Evolutionary conservation across 1,139 yeast species (phyloP).

Genomic region (Debaryomyces sp.): DNA sequence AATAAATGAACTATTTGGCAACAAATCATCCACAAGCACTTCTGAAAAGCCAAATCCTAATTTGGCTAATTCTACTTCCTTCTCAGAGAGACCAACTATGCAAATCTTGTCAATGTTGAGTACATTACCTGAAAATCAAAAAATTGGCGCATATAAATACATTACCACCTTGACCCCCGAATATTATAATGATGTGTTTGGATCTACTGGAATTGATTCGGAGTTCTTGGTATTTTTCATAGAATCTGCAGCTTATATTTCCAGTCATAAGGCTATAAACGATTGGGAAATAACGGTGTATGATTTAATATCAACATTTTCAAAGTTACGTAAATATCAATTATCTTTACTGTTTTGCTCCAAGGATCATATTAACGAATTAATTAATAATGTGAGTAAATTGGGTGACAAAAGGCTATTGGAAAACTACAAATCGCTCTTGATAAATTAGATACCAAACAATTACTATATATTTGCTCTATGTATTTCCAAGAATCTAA

Average conservation of each 20-base stretch:
- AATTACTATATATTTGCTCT: neutral
- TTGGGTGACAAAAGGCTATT: slow-evolving; percentile 3
- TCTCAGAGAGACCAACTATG: slow-evolving; percentile 32
- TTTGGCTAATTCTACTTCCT: neutral
- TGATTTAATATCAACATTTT: slow-evolving; percentile 20
- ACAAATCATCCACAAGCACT: neutral
- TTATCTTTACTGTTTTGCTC: slow-evolving; percentile 27
- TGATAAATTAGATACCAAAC: neutral
- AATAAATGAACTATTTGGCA: slow-evolving; percentile 15
- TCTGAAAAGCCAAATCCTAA: neutral
- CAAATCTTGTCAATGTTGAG: slow-evolving; percentile 31
- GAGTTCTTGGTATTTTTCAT: slow-evolving; percentile 56
- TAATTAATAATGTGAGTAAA: slow-evolving; percentile 3
- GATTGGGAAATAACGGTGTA: slow-evolving; percentile 23
- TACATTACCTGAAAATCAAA: slow-evolving; percentile 29
- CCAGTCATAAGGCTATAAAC: slow-evolving; percentile 17
- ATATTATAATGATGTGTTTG: slow-evolving; percentile 38
- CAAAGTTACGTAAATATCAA: slow-evolving; percentile 27
- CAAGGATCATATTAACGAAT: slow-evolving; percentile 5
- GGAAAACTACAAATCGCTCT: slow-evolving; percentile 7
- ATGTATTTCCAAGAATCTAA: neutral
- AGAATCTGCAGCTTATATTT: slow-evolving; percentile 41
- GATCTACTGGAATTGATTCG: slow-evolving; percentile 56
- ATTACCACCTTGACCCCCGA: slow-evolving; percentile 36
- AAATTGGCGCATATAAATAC: slow-evolving; percentile 40